A percentile compares a stretch with the other conserved stretches of the same genome.
Conservation (phyloP, 2,329 filamentous ascomycete species). For the Hypomyces rosellus region DNA sequence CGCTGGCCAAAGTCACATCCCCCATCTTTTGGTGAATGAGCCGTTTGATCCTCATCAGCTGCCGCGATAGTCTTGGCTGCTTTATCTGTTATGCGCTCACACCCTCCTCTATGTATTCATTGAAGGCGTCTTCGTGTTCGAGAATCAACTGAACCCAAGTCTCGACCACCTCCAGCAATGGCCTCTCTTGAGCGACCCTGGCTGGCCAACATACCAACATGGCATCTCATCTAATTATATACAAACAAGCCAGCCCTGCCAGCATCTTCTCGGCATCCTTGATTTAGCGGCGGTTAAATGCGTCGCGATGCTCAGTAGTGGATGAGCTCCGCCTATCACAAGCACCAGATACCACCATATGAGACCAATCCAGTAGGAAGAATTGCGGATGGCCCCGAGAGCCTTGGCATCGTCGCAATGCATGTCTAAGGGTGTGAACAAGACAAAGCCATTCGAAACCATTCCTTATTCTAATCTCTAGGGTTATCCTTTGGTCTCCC, state of each 20-base stretch:
- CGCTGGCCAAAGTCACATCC: background rate
- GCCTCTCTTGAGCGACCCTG: background rate
- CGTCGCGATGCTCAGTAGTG: constrained; percentile 8
- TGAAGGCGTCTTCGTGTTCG: too few species aligned
- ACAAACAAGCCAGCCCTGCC: background rate
- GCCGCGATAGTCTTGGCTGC: background rate
- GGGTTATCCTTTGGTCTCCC: too few species aligned
- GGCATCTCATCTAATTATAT: too few species aligned
- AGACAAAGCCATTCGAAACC: too few species aligned
- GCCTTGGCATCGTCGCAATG: background rate
- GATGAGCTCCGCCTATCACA: constrained; percentile 10
- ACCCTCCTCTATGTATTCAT: too few species aligned
- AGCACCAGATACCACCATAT: constrained; percentile 2
- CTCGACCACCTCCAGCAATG: background rate
- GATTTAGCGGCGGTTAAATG: constrained; percentile 13
- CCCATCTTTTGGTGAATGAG: background rate
- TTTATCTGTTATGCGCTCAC: too few species aligned
- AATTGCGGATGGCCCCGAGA: constrained; percentile 8
- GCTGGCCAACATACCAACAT: too few species aligned
- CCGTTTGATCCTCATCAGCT: background rate
- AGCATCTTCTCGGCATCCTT: constrained; percentile 6
- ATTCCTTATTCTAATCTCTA: too few species aligned
- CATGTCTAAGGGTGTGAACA: background rate
- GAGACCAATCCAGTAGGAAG: constrained; percentile 9
- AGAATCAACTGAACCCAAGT: too few species aligned